Conservation (phyloP, 2,329 filamentous ascomycete genomes). For the Epichloe baconii region DNA sequence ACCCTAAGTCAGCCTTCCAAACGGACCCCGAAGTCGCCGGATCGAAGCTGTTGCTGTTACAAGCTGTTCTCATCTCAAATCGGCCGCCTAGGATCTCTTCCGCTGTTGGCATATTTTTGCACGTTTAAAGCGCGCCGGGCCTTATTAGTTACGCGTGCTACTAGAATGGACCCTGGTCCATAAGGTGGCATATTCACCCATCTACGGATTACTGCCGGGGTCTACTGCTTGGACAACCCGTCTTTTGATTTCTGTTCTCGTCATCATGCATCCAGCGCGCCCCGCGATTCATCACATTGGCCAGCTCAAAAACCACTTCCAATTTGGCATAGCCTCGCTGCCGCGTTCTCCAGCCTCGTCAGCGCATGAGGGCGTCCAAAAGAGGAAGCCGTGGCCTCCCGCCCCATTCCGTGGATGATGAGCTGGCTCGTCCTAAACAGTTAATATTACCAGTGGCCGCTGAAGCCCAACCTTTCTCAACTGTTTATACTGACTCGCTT, state of each 20-base stretch:
- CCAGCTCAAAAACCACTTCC: slow-evolving; percentile 1
- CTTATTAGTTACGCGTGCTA: background rate
- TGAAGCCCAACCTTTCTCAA: background rate
- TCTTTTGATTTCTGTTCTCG: slow-evolving; percentile 3
- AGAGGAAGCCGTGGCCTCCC: background rate
- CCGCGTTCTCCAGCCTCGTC: background rate
- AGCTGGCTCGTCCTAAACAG: slow-evolving; percentile 1
- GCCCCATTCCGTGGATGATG: background rate
- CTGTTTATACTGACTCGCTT: background rate
- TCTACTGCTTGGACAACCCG: slow-evolving; percentile 3
- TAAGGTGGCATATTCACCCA: background rate
- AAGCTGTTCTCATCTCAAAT: background rate
- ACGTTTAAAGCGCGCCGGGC: background rate
- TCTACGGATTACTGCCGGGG: background rate
- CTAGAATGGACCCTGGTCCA: background rate
- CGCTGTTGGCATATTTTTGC: background rate
- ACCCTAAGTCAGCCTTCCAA: no score
- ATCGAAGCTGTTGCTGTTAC: no score
- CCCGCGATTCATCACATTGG: background rate
- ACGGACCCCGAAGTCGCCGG: no score
- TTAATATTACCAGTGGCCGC: background rate
- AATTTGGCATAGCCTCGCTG: background rate
- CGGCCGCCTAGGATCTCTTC: background rate
- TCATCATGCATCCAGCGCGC: slow-evolving; percentile 5
- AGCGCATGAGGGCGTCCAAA: background rate